Evolutionary conservation across 257 asterid genomes (phyloP), one percentile per base, ranked within the genome.

Genomic region (Solanum piurae): DNA sequence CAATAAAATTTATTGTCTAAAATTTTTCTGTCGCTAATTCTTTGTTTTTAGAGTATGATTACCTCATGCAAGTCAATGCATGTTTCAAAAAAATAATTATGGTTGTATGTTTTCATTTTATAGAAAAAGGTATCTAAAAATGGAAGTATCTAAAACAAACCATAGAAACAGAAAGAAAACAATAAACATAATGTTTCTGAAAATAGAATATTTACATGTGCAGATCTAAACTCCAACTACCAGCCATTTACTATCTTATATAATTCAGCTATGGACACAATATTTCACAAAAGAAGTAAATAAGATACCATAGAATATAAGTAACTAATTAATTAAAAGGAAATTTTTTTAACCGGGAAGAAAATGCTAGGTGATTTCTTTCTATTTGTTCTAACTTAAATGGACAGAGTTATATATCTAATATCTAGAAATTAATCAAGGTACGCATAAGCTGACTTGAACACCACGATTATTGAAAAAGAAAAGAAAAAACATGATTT

Each of bases 261-360:
- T 8, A 73, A 34, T 80, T 44, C 44, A 29, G 31, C 44, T 82
- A 1, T 31, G 42, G 42, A 31, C 16, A 49, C 21, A 82, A 31
- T 9, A 46, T 80, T 27, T 29, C 66, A 46, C 14, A 46, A 44
- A 79, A 29, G 36, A 46, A 16, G 16, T 27, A 44, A 16, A 44
- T 25, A 79, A 79, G 10, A 44, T 44, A 44, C 27, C 42, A 18
- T 18, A 49, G 4, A 18, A 5, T 46, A 46, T 7, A 11, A 12
- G 9, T 37, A 21, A 49, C 6, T 82, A 25, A 25, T n/a, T 76
- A 44, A 29, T 18, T 33, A 33, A 29, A 82, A 29, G 7, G 18
- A 27, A 29, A 33, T 2, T 0, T 0, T 0, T 5, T 5, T 2
- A 25, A 9, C 4, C 3, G 7, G 6, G 3, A 64, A 16, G 11